Percentiles rank a stretch among this genome's conserved stretches.
Evolutionary conservation across 1,284 basidiomycete species (phyloP).

Genomic region (Pseudozyma thailandica): DNA sequence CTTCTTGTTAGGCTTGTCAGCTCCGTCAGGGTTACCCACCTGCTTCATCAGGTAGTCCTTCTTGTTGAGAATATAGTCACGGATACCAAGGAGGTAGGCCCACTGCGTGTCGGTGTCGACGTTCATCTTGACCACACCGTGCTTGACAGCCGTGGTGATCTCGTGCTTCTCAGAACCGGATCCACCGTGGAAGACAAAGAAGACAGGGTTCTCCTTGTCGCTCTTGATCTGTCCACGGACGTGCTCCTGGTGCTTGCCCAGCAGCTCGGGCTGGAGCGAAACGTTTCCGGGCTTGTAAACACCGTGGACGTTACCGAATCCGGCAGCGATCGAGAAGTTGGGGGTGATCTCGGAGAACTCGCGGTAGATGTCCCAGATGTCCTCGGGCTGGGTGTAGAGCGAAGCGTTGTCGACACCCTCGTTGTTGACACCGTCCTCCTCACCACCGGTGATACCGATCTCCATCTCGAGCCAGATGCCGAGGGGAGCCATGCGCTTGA

Average conservation of each 20-base stretch:
- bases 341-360: constrained; percentile 86
- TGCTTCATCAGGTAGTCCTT: constrained; percentile 67
- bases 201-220: constrained; percentile 74
- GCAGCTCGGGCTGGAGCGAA: constrained; percentile 87
- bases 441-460: constrained; percentile 99
- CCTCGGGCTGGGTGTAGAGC: constrained; percentile 97
- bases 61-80: constrained; percentile 68
- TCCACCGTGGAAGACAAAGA: constrained; percentile 99
- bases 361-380: constrained; percentile 85
- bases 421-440: constrained; percentile 90
- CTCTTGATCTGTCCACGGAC: constrained; percentile 78
- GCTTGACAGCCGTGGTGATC: constrained; percentile 87
- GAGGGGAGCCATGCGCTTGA: constrained; percentile 88
- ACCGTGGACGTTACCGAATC: constrained; percentile 92
- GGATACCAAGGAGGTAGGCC: constrained; percentile 88
- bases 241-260: constrained; percentile 89
- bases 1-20: constrained; percentile 68
- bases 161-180: constrained; percentile 97
- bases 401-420: constrained; percentile 88
- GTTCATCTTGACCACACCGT: constrained; percentile 76
- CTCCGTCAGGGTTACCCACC: constrained; percentile 67
- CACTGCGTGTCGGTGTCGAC: constrained; percentile 81
- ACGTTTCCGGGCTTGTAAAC: constrained; percentile 73
- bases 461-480: constrained; percentile 99
- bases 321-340: constrained; percentile 96